Evolutionary conservation across 108 stramenopile species (phyloP), one percentile per base, ranked within the genome.

Genomic region (Pelagomonas calceolata): DNA sequence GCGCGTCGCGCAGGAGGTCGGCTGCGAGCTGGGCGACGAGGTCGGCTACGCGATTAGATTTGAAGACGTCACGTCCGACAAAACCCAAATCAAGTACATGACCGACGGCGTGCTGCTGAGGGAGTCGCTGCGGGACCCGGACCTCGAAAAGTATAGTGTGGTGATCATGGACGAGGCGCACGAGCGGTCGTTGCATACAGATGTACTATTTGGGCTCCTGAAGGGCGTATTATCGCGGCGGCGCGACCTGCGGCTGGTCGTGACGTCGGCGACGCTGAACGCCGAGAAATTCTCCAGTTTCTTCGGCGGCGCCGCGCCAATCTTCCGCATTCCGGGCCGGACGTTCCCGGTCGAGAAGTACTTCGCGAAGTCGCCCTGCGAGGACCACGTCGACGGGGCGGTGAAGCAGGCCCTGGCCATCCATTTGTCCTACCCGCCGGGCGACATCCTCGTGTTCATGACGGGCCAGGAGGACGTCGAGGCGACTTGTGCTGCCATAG

Each of bases 391-490:
- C 30, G 95, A 97, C 86, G 96, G 94, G 12, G 96, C 98, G 4
- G 98, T 98, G 32, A 95, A 95, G 78, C 95, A 98, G 83, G 90
- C 92, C 12, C 80, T 98, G 36, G 91, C 93, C 70, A 98, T 99
- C 72, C 98, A 99, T 78, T 91, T 97, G 78, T 94, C 93, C 65
- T 84, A 82, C 74, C 94, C 94, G 32, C 93, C 95, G 12, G 98
- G 98, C 21, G 98, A 99, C 77, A 96, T 99, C 75, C 74, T 99
- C 1, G 90, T 98, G 67, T 99, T 99, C 83, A 98, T 99, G 96
- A 99, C 98, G 26, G 98, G 98, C 17, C 98, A 99, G 74, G 98
- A 98, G 84, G 98, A 99, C 77, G 98, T 99, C 73, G 96, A 97
- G 75, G 93, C 96, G 65, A 93, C 91, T 16, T 98, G 96, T 73